Evolutionary conservation across 2,329 filamentous ascomycete genomes (phyloP), one percentile per base, ranked within the genome.

Genomic region (Fonsecaea multimorphosa): DNA sequence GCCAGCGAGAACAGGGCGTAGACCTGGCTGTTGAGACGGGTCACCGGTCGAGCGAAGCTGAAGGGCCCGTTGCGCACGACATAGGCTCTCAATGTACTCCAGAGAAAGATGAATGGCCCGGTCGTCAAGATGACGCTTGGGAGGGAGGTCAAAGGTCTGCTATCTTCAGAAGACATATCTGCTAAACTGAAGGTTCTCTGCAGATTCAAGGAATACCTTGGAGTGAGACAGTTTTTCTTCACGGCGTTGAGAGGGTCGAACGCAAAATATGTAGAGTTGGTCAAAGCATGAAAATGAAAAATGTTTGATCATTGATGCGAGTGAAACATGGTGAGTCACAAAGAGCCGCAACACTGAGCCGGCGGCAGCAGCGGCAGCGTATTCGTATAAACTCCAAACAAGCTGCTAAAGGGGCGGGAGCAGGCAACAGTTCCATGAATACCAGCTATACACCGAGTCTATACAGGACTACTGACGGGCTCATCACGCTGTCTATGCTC

Each of bases 1-100:
- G 32, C 58, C 22, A 71, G 60, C 44, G 68, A 70, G 38, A 67
- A 66, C n/a, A 62, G 11, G 34, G 69, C 60, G 63, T 70, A 70
- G n/a, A 62, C 22, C 54, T 65, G 64, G 40, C 38, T 70, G 61
- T 71, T 70, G 29, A 67, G 49, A 3, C 63, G 60, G n/a, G 65
- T 68, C 14, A 60, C 32, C 9, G 58, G 44, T 24, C 63, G 57
- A 8, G 66, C 63, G 40, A 58, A 29, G 11, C 24, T 11, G 29
- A 71, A 46, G 24, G 60, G 24, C 9, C 71, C 69, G 36, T 69
- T 32, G 27, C 61, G 64, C 54, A 40, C 54, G 52, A 72, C 63
- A 52, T 71, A 65, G 53, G 54, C 36, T 38, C 58, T 53, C 24
- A 70, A 51, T 14, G 27, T 60, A 46, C 46, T 63, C 61, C 66